phyloP scores from a whole-genome alignment of 176 grass and related monocot genomes.

The Stipa capillata region DNA sequence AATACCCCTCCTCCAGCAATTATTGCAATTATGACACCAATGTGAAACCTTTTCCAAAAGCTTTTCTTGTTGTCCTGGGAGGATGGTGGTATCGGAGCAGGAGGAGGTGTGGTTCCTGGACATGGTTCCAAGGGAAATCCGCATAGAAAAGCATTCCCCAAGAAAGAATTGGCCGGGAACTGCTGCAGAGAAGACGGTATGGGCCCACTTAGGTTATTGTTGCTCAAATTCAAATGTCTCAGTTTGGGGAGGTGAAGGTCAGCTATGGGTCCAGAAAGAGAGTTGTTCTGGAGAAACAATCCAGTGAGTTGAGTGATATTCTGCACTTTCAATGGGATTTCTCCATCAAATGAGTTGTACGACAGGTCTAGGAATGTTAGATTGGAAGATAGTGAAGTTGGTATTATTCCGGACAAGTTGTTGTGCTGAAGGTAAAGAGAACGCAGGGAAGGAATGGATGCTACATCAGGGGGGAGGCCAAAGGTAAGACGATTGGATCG shows the following conservation, averaged over 20 bases:
- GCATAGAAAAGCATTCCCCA: conserved; percentile 79
- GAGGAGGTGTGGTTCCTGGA: conserved; percentile 42
- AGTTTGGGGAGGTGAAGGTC: conserved; percentile 57
- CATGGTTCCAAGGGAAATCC: conserved; percentile 64
- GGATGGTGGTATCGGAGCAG: conserved; percentile 21
- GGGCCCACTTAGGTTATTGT: conserved; percentile 85
- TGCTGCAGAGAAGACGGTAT: conserved; percentile 70
- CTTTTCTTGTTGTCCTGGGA: conserved; percentile 20
- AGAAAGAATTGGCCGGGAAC: conserved; percentile 66
- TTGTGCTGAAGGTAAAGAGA: conserved; percentile 89
- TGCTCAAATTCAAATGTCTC: conserved; percentile 70
- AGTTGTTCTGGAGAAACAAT: conserved; percentile 87
- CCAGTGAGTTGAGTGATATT: conserved; percentile 71
- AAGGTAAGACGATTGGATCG: conserved; percentile 76
- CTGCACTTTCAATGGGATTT: conserved; percentile 59
- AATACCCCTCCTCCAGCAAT: conserved; percentile 44
- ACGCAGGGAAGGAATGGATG: conserved; percentile 73
- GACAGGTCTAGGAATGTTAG: conserved; percentile 82
- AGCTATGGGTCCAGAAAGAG: conserved; percentile 74
- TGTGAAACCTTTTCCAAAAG: conserved; percentile 43
- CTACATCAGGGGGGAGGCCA: conserved; percentile 60
- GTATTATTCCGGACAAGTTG: conserved; percentile 74
- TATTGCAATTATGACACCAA: conserved; percentile 53
- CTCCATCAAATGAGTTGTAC: conserved; percentile 66
- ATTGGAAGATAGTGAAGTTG: conserved; percentile 54